Conservation (phyloP, 345 rosid genomes). For the Arabis hirsuta region DNA sequence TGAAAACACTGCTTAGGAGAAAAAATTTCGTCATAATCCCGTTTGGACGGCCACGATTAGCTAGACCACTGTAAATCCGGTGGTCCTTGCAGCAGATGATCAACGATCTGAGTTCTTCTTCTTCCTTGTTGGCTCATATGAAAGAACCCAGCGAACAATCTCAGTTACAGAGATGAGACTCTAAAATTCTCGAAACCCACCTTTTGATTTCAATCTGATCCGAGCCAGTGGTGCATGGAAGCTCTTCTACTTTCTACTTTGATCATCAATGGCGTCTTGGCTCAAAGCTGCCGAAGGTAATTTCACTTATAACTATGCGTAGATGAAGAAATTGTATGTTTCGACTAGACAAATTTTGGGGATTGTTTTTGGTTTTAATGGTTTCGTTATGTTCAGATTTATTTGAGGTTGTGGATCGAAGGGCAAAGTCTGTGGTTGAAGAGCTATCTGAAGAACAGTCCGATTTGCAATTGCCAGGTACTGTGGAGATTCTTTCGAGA, state of each 20-base stretch:
- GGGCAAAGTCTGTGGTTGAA: conserved; percentile 92
- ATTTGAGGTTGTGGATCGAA: conserved; percentile 94
- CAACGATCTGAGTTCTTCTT: conserved; percentile 46
- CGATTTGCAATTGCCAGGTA: conserved; percentile 67
- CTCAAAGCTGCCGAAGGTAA: conserved; percentile 98
- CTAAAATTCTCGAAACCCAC: neutral
- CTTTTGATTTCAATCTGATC: conserved; percentile 25
- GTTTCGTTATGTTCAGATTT: conserved; percentile 55
- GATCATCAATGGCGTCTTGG: conserved; percentile 85
- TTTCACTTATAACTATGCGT: neutral
- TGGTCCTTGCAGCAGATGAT: conserved; percentile 31
- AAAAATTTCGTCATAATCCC: too few species aligned
- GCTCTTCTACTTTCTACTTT: conserved; percentile 35
- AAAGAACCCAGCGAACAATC: neutral
- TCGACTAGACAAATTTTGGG: neutral
- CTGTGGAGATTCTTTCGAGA: neutral
- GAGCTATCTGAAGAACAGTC: conserved; percentile 84
- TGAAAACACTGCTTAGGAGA: neutral
- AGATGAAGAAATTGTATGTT: too few species aligned
- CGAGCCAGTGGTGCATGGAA: conserved; percentile 50
- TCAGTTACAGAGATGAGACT: conserved; percentile 19
- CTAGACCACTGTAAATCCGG: conserved; percentile 31
- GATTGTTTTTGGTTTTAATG: neutral
- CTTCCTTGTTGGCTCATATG: neutral
- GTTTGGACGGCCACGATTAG: conserved; percentile 34